Evolutionary conservation across 768 basidiomycete genomes (phyloP).

Genomic region (Hortiboletus flavorubellus): DNA sequence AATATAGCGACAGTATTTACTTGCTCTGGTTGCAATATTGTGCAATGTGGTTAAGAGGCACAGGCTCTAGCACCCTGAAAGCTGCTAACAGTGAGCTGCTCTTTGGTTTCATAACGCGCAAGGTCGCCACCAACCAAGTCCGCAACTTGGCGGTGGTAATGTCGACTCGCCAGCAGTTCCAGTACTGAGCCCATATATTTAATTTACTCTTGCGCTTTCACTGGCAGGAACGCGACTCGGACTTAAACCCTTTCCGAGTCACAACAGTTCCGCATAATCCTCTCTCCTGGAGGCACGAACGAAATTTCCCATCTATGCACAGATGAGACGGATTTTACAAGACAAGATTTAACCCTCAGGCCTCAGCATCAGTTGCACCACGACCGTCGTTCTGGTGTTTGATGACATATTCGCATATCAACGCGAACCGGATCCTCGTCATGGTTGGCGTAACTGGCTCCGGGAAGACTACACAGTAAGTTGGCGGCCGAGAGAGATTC

Average conservation of each 20-base stretch:
- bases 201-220: slow-evolving; percentile 26
- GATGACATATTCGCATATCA: slow-evolving; percentile 22
- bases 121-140: slow-evolving; percentile 63
- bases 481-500: slow-evolving; percentile 19
- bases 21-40: no score
- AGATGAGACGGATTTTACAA: slow-evolving; percentile 90
- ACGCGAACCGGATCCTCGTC: slow-evolving; percentile 71
- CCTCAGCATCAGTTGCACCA: background rate
- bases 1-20: no score
- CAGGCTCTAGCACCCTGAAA: slow-evolving; percentile 3
- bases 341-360: slow-evolving; percentile 21
- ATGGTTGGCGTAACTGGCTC: slow-evolving; percentile 95
- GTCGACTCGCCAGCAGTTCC: slow-evolving; percentile 2
- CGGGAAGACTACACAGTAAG: slow-evolving; percentile 94
- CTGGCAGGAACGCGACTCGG: slow-evolving; percentile 50
- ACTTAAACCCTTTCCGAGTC: slow-evolving; percentile 68
- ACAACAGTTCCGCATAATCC: slow-evolving; percentile 73
- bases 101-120: slow-evolving; percentile 70
- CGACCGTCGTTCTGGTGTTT: background rate
- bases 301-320: slow-evolving; percentile 85
- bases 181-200: background rate
- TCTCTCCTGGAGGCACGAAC: slow-evolving; percentile 76
- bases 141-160: slow-evolving; percentile 68
- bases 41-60: slow-evolving; percentile 14
- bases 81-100: slow-evolving; percentile 52